A percentile compares a stretch with the other conserved stretches of the same genome.
Evolutionary conservation across 805 yeast species (phyloP).

Genomic region (Kuraishia piskuri): DNA sequence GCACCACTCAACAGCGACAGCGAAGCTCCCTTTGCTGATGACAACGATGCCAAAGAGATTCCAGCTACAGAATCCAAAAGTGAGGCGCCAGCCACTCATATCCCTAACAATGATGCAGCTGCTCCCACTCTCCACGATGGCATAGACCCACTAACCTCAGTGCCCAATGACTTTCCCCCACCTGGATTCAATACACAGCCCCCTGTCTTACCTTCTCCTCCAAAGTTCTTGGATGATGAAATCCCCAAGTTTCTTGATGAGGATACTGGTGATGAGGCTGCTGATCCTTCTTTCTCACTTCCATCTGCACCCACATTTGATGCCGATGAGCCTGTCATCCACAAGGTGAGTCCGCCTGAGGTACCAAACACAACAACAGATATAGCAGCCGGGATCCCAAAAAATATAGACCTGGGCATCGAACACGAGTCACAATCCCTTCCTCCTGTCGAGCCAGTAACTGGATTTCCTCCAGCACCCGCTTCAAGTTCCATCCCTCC

Average conservation of each 20-base stretch:
- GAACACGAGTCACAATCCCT: not conserved
- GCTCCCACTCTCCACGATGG: too few relatives aligned
- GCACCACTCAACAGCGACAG: not conserved
- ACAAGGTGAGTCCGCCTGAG: not conserved
- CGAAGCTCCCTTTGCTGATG: not conserved
- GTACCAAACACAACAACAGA: constrained; percentile 4
- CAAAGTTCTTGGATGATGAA: constrained; percentile 4
- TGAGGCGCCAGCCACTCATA: too few relatives aligned
- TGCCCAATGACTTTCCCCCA: not conserved
- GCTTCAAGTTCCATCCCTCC: not conserved
- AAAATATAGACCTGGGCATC: not conserved
- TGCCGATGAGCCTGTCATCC: constrained; percentile 2
- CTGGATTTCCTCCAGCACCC: not conserved
- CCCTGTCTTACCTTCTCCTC: constrained; percentile 7
- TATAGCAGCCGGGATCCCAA: not conserved
- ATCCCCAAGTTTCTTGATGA: constrained; percentile 1
- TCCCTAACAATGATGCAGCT: too few relatives aligned
- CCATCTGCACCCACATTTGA: not conserved
- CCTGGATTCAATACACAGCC: constrained; percentile 7
- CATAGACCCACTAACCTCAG: not conserved
- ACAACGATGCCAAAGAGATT: not conserved
- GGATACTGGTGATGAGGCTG: not conserved
- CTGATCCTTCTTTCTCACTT: not conserved
- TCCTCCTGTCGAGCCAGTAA: not conserved
- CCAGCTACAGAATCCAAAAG: not conserved